phyloP scores from a whole-genome alignment of 2,329 filamentous ascomycete species.

The Fusarium heterosporum region DNA sequence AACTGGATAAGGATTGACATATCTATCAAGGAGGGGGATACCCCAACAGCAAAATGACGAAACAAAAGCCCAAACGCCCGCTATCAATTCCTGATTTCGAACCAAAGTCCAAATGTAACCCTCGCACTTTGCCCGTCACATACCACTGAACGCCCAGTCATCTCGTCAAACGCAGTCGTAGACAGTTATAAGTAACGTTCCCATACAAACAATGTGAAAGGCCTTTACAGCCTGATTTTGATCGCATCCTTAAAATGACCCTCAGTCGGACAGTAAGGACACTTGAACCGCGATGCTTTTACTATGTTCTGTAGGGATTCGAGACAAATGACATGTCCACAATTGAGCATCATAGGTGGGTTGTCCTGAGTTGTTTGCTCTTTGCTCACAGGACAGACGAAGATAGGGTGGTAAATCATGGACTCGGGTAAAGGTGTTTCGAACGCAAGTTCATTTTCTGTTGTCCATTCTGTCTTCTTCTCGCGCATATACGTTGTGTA shows the following conservation, averaged over 20 bases:
- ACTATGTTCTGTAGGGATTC: slow-evolving; percentile 84
- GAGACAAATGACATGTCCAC: slow-evolving; percentile 91
- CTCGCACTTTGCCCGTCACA: neutral
- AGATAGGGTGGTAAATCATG: slow-evolving; percentile 91
- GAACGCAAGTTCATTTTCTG: slow-evolving; percentile 88
- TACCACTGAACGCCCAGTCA: slow-evolving; percentile 23
- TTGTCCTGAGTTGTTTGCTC: slow-evolving; percentile 94
- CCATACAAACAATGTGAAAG: neutral
- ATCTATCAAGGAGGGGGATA: slow-evolving; percentile 8
- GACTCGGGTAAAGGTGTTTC: slow-evolving; percentile 70
- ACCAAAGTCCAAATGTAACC: slow-evolving; percentile 8
- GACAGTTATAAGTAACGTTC: neutral
- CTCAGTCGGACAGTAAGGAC: slow-evolving; percentile 93
- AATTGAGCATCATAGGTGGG: slow-evolving; percentile 96
- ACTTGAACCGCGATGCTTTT: slow-evolving; percentile 88
- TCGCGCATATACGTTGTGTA: slow-evolving; percentile 87
- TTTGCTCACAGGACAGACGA: slow-evolving; percentile 97
- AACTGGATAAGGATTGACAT: slow-evolving; percentile 13
- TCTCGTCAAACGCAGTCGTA: neutral
- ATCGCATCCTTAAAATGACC: slow-evolving; percentile 80
- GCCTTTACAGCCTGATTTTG: slow-evolving; percentile 72
- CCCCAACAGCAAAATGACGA: slow-evolving; percentile 28
- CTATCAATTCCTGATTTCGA: slow-evolving; percentile 27
- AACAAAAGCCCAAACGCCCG: slow-evolving; percentile 37
- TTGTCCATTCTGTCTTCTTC: slow-evolving; percentile 95